Evolutionary conservation across 108 stramenopile species (phyloP), one percentile per base, ranked within the genome.

Genomic region (Halocafeteria seosinensis): DNA sequence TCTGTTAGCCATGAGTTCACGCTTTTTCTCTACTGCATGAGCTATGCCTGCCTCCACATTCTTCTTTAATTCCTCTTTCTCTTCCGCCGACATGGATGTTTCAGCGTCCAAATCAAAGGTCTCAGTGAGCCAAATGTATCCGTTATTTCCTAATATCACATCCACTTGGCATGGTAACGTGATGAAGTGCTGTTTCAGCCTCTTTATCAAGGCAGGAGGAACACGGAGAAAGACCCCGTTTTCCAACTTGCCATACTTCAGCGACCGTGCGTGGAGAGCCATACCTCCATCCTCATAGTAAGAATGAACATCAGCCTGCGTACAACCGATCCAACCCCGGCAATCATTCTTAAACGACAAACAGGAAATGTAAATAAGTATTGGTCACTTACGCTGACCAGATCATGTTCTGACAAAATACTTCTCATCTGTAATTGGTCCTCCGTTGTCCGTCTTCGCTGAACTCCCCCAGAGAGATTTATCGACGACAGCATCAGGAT

Each of bases 341-440:
- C n/a, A n/a, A n/a, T n/a, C n/a, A n/a, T n/a, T n/a, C n/a, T n/a
- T n/a, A n/a, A n/a, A n/a, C n/a, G n/a, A n/a, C n/a, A n/a, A n/a
- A n/a, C n/a, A n/a, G n/a, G n/a, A n/a, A n/a, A n/a, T n/a, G n/a
- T n/a, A n/a, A n/a, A n/a, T n/a, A n/a, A n/a, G n/a, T n/a, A n/a
- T n/a, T n/a, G n/a, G n/a, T n/a, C n/a, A n/a, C n/a, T n/a, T n/a
- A n/a, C n/a, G n/a, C n/a, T 78, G 21, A 98, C 80, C 62, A 95
- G 77, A 71, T 95, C 96, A 25, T 89, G 87, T 70, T 92, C 90
- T 51, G 65, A 67, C 63, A 82, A 86, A 60, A 91, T 82, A 34
- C 53, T 66, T 26, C 94, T 69, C 96, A 98, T 98, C 37, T 85
- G 86, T 61, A 91, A 79, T 59, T 84, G 80, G 79, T 98, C 96